Evolutionary conservation across 2,329 filamentous ascomycete genomes (phyloP).

Genomic region (Ophiobolus disseminans): DNA sequence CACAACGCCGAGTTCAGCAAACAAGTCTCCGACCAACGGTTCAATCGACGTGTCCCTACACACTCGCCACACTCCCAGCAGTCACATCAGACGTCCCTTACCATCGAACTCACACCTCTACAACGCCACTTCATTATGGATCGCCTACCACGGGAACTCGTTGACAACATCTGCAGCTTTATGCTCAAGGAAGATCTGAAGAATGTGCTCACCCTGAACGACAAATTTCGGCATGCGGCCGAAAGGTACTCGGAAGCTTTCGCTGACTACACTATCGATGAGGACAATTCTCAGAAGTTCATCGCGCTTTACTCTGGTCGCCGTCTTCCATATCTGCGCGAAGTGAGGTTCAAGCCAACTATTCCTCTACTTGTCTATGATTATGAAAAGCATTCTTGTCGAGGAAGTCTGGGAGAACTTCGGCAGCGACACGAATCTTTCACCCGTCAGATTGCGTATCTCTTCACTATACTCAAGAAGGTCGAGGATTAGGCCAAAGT

Average conservation of each 20-base stretch:
- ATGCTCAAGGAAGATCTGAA: conserved; percentile 18
- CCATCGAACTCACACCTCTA: too few relatives aligned
- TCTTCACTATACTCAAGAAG: conserved; percentile 17
- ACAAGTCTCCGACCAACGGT: too few relatives aligned
- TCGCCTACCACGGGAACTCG: conserved; percentile 12
- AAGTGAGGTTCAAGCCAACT: conserved; percentile 9
- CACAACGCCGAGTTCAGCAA: too few relatives aligned
- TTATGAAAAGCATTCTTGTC: conserved; percentile 4
- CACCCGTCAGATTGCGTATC: conserved; percentile 12
- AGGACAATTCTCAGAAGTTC: conserved; percentile 12
- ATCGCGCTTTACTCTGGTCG: conserved; percentile 8
- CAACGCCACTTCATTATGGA: background rate
- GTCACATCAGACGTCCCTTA: too few relatives aligned
- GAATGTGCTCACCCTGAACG: conserved; percentile 14
- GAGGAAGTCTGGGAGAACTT: conserved; percentile 14
- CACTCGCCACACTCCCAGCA: too few relatives aligned
- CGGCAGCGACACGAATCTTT: conserved; percentile 14
- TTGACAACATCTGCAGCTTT: conserved; percentile 21
- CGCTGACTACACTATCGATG: conserved; percentile 6
- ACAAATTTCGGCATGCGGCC: conserved; percentile 13
- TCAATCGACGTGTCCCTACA: too few relatives aligned
- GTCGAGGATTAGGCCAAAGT: too few relatives aligned
- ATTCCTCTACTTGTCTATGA: conserved; percentile 10
- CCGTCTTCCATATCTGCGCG: conserved; percentile 15
- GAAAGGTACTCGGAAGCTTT: conserved; percentile 23